Conservation (phyloP, 495 filamentous ascomycete species). For the Neurospora sp. region DNA sequence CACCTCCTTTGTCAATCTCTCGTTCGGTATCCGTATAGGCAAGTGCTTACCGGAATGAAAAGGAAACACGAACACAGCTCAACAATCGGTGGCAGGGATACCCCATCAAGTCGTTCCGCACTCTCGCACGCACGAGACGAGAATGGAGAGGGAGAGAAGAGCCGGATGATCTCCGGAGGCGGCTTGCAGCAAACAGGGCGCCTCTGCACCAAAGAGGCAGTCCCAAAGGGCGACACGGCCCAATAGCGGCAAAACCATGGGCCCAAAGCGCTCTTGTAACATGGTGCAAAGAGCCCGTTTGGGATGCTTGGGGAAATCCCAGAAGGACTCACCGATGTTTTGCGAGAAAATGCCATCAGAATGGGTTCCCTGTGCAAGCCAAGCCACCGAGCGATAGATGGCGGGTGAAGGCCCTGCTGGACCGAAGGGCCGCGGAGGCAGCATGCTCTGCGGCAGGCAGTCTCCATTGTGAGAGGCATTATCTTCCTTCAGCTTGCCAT, state of each 20-base stretch:
- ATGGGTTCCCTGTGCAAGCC: background rate
- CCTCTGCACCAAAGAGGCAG: slow-evolving; percentile 12
- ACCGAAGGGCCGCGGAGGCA: background rate
- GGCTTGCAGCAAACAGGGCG: slow-evolving; percentile 7
- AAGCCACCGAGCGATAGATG: background rate
- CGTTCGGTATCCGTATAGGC: background rate
- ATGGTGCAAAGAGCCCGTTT: slow-evolving; percentile 6
- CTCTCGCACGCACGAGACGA: background rate
- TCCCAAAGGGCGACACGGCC: slow-evolving; percentile 2
- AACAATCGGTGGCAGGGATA: background rate
- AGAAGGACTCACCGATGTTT: background rate
- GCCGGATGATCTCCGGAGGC: slow-evolving; percentile 8
- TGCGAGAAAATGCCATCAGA: background rate
- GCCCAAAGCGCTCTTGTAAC: slow-evolving; percentile 3
- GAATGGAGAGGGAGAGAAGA: slow-evolving; percentile 6
- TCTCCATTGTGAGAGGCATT: background rate
- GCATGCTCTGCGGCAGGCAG: background rate
- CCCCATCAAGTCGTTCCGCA: background rate
- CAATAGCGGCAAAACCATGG: slow-evolving; percentile 10
- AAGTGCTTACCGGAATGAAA: background rate
- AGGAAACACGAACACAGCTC: background rate
- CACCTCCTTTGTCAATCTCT: background rate
- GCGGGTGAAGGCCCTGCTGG: background rate
- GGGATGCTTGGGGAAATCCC: slow-evolving; percentile 4
- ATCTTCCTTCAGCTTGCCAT: background rate